Conservation (phyloP, 257 asterid species). For the Echites panduratus region DNA sequence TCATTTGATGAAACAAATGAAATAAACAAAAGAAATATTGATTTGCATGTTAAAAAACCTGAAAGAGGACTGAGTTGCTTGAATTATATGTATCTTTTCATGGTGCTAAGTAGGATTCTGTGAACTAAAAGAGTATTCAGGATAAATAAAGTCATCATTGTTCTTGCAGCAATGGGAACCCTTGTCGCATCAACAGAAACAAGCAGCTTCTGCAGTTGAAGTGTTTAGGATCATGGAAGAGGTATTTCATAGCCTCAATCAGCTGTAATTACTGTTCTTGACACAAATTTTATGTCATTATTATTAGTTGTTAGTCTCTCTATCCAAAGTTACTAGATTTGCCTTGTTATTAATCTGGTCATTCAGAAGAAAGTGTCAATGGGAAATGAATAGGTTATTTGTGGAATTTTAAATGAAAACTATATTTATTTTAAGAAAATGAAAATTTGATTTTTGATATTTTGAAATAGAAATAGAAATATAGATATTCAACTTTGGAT, state of each 20-base stretch:
- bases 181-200: slow-evolving; percentile 79
- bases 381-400: background rate
- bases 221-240: slow-evolving; percentile 94
- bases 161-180: slow-evolving; percentile 81
- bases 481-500: background rate
- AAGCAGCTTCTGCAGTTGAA: slow-evolving; percentile 97
- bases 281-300: no score
- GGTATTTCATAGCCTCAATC: slow-evolving; percentile 34
- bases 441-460: background rate
- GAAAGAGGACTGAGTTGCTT: background rate
- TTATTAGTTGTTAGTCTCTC: no score
- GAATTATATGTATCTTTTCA: background rate
- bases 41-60: background rate
- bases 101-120: background rate
- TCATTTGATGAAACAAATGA: background rate
- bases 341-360: background rate
- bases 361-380: background rate
- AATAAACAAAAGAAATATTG: background rate
- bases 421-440: no score
- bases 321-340: background rate
- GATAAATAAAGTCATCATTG: background rate
- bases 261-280: no score
- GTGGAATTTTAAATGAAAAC: no score
- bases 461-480: no score
- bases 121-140: background rate